These are phyloP conservation scores for Ilyonectria sp. DNA, from an alignment of 2,329 filamentous ascomycete species.

Conservation along the genomic window DNA sequence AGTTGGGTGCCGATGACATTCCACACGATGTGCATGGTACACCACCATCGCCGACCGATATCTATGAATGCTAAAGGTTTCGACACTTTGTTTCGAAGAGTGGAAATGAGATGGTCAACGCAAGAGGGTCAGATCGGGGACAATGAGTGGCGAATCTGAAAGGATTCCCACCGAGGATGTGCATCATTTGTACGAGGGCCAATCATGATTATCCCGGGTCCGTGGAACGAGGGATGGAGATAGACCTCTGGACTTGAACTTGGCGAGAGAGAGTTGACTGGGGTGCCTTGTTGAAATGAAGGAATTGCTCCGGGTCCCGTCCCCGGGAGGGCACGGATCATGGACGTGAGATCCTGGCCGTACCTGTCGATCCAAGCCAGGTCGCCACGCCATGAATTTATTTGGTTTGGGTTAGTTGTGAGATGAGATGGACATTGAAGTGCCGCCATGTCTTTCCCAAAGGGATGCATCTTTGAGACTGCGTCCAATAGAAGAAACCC, in stretches of 20 bases:
- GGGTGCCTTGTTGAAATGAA: slow-evolving; percentile 22
- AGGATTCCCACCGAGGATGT: slow-evolving; percentile 20
- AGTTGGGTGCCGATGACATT: neutral
- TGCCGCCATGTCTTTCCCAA: neutral
- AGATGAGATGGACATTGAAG: neutral
- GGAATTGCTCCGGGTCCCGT: slow-evolving; percentile 10
- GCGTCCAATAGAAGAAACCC: neutral
- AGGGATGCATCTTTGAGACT: neutral
- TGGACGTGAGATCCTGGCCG: slow-evolving; percentile 17
- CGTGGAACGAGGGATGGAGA: slow-evolving; percentile 21
- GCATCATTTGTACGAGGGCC: slow-evolving; percentile 23
- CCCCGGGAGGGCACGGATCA: slow-evolving; percentile 20
- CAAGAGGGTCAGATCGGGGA: slow-evolving; percentile 14
- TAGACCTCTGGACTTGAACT: slow-evolving; percentile 12
- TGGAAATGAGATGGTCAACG: slow-evolving; percentile 4
- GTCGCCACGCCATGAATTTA: neutral
- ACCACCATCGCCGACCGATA: neutral
- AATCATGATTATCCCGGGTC: slow-evolving; percentile 27
- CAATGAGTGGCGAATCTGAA: slow-evolving; percentile 7
- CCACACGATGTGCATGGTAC: neutral
- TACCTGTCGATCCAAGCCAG: slow-evolving; percentile 25
- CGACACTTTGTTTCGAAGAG: neutral
- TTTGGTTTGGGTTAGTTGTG: neutral
- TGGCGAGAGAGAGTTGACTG: slow-evolving; percentile 9
- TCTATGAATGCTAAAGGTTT: neutral